A percentile compares a stretch with the other conserved stretches of the same genome.
Conservation (phyloP, 345 rosid species). For the Eucalyptus pauciflora region DNA sequence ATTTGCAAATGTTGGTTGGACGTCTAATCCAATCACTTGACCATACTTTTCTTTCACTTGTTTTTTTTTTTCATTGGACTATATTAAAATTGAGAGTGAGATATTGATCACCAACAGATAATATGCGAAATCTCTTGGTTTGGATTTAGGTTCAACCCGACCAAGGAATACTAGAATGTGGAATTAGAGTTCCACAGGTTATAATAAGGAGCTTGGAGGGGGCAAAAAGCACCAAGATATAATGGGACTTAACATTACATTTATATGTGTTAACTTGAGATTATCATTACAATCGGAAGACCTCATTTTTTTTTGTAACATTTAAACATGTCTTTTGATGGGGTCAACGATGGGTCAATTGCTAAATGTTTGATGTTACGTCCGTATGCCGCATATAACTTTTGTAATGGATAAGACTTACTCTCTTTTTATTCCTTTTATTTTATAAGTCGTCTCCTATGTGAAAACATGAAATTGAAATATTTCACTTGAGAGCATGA, state of each 20-base stretch:
- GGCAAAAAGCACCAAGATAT: neutral
- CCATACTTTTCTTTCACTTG: no score
- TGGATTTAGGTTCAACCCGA: neutral
- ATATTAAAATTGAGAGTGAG: neutral
- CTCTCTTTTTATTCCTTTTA: no score
- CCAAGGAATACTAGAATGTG: neutral
- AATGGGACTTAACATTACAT: neutral
- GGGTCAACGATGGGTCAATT: neutral
- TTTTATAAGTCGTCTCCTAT: neutral
- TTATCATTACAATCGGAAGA: neutral
- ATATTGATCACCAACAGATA: neutral
- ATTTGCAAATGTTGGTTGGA: no score
- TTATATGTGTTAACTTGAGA: neutral
- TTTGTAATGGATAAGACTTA: no score
- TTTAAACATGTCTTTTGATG: neutral
- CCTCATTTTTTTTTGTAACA: no score
- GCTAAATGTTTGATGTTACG: no score
- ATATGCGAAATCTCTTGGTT: neutral
- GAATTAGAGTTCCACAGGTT: neutral
- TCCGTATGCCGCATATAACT: no score
- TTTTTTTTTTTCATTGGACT: neutral
- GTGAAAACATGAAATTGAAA: neutral
- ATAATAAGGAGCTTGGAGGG: neutral
- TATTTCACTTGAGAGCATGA: neutral
- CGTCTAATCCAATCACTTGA: no score